phyloP scores from a whole-genome alignment of 73 alveolate genomes.

The Tetrahymena malaccensis region DNA sequence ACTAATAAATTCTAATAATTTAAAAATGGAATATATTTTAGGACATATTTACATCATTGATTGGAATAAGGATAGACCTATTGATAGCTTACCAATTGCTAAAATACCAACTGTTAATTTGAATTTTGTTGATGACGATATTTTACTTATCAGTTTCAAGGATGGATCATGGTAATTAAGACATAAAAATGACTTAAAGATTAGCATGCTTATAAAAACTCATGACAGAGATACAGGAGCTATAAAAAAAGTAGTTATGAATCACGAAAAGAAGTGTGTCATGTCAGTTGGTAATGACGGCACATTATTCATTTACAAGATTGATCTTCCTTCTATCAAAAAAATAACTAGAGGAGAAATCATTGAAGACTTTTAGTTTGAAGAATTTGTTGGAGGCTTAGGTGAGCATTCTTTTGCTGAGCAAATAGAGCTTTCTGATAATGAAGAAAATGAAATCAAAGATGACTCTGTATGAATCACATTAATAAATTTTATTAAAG shows the following conservation, averaged over 20 bases:
- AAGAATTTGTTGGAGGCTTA: slow-evolving; percentile 35
- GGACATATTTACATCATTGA: slow-evolving; percentile 68
- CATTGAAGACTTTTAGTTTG: slow-evolving; percentile 43
- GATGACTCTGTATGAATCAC: slow-evolving; percentile 52
- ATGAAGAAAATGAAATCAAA: slow-evolving; percentile 25
- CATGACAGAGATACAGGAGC: slow-evolving; percentile 73
- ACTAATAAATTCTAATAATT: not conserved
- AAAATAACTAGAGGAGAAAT: slow-evolving; percentile 50
- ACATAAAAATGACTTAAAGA: slow-evolving; percentile 36
- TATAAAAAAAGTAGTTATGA: slow-evolving; percentile 48
- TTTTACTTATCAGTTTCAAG: slow-evolving; percentile 44
- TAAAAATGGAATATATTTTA: not conserved
- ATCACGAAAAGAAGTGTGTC: slow-evolving; percentile 50
- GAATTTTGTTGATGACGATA: slow-evolving; percentile 45
- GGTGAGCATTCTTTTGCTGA: slow-evolving; percentile 42
- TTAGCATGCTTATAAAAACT: slow-evolving; percentile 42
- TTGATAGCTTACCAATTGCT: slow-evolving; percentile 55
- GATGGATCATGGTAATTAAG: slow-evolving; percentile 63
- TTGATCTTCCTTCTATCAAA: slow-evolving; percentile 42
- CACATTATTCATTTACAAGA: slow-evolving; percentile 53
- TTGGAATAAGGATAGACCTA: slow-evolving; percentile 61
- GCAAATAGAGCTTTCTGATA: slow-evolving; percentile 36
- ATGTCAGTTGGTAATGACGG: slow-evolving; percentile 78
- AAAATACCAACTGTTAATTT: slow-evolving; percentile 37
- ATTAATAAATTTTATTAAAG: slow-evolving; percentile 60